phyloP scores from a whole-genome alignment of 2,329 filamentous ascomycete genomes.

The Endothia cerciana region DNA sequence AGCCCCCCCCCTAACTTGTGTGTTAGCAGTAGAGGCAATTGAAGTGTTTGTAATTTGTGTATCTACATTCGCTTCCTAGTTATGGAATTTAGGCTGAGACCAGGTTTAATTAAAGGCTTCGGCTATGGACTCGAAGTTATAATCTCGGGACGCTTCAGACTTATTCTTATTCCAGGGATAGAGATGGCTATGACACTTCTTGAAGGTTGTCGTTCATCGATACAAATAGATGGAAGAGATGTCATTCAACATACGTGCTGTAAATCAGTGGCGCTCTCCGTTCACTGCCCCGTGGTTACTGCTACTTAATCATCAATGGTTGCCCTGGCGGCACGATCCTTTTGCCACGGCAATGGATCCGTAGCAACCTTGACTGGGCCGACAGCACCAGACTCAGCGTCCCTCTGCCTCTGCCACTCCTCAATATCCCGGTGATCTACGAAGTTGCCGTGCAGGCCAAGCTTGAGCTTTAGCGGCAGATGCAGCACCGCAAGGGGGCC shows the following conservation, averaged over 20 bases:
- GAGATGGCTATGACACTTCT: too few relatives aligned
- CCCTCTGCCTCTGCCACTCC: conserved; percentile 44
- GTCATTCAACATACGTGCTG: not conserved
- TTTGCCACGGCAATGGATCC: conserved; percentile 46
- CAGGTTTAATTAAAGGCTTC: too few relatives aligned
- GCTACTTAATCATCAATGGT: conserved; percentile 5
- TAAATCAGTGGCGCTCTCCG: not conserved
- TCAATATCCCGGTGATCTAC: conserved; percentile 48
- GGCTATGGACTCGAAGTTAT: too few relatives aligned
- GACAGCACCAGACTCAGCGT: conserved; percentile 39
- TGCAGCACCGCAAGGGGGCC: conserved; percentile 47
- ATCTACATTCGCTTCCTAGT: too few relatives aligned
- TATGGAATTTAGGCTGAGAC: too few relatives aligned
- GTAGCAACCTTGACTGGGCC: conserved; percentile 43
- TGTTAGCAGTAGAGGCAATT: too few relatives aligned
- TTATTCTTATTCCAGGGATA: too few relatives aligned
- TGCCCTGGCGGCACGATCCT: conserved; percentile 6
- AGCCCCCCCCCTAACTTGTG: too few relatives aligned
- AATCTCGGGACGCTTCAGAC: too few relatives aligned
- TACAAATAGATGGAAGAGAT: too few relatives aligned
- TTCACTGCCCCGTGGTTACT: not conserved
- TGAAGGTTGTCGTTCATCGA: too few relatives aligned
- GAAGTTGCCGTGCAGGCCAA: conserved; percentile 50
- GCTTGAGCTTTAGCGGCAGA: conserved; percentile 45
- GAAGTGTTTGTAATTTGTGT: too few relatives aligned